Evolutionary conservation across 2,329 filamentous ascomycete species (phyloP).

Genomic region (Seiridium unicorne): DNA sequence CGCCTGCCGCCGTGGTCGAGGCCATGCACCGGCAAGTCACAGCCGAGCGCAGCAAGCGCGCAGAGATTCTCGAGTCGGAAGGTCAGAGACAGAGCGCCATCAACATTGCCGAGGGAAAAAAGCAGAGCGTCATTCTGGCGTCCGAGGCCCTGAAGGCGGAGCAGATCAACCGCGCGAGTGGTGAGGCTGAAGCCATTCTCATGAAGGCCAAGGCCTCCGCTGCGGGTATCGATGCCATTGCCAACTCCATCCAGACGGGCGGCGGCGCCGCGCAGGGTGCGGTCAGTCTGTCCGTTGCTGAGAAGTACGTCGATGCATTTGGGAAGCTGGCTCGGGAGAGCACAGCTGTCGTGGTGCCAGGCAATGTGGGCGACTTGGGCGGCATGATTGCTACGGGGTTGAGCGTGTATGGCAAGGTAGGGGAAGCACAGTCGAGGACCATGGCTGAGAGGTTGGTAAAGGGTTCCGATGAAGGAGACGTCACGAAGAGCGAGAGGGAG

Average conservation of each 20-base stretch:
- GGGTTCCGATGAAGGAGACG: conserved; percentile 9
- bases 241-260: conserved; percentile 70
- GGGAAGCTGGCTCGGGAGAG: conserved; percentile 90
- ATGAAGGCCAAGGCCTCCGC: conserved; percentile 86
- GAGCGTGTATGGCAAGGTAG: conserved; percentile 93
- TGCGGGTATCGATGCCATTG: conserved; percentile 82
- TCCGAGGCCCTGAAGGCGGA: conserved; percentile 89
- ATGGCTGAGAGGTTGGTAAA: conserved; percentile 45
- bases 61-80: conserved; percentile 95
- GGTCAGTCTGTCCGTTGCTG: conserved; percentile 83
- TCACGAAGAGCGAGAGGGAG: background rate
- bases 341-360: conserved; percentile 91
- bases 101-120: conserved; percentile 97
- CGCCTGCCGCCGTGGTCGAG: conserved; percentile 86
- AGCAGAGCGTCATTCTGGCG: conserved; percentile 94
- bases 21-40: conserved; percentile 99
- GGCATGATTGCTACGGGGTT: conserved; percentile 96
- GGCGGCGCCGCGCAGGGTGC: conserved; percentile 76
- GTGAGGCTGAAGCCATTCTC: conserved; percentile 91
- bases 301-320: conserved; percentile 98
- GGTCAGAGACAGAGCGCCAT: conserved; percentile 96
- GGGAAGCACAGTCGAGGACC: conserved; percentile 70
- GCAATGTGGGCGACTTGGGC: conserved; percentile 93
- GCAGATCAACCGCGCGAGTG: conserved; percentile 87
- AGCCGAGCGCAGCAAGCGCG: conserved; percentile 93